A percentile compares a stretch with the other conserved stretches of the same genome.
phyloP scores from a whole-genome alignment of 352 stramenopile genomes.

The Pythium dissimile region DNA sequence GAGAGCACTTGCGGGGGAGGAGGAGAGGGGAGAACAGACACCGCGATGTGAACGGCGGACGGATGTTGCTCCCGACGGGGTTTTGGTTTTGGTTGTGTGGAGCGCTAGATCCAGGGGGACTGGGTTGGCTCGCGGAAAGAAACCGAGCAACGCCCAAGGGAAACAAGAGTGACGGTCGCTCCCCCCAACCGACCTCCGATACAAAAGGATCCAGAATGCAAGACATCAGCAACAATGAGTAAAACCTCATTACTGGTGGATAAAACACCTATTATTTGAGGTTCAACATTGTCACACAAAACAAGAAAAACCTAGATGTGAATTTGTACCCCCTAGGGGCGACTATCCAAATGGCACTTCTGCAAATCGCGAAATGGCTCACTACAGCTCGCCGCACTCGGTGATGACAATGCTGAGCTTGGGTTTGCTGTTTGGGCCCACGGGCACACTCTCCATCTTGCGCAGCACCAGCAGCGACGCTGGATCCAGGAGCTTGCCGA shows the following conservation, averaged over 20 bases:
- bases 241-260: conserved; percentile 19
- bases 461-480: conserved; percentile 82
- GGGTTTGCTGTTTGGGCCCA: conserved; percentile 80
- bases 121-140: conserved; percentile 13
- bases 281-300: conserved; percentile 7
- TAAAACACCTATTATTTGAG: conserved; percentile 14
- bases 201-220: conserved; percentile 8
- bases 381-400: conserved; percentile 90
- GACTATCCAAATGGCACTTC: no score
- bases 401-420: conserved; percentile 85
- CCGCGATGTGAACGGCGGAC: neutral
- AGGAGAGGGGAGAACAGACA: conserved; percentile 3
- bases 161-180: conserved; percentile 23
- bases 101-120: neutral
- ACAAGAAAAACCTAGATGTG: conserved; percentile 10
- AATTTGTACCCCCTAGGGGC: neutral
- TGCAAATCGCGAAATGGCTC: no score
- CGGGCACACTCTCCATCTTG: conserved; percentile 91
- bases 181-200: neutral
- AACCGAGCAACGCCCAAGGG: conserved; percentile 18
- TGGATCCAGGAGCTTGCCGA: conserved; percentile 91
- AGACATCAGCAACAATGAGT: neutral
- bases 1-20: neutral
- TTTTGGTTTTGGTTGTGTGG: conserved; percentile 13
- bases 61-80: conserved; percentile 1